Base-by-base conservation (phyloP, 179 eudicot species). In the Spergularia azorica region DNA sequence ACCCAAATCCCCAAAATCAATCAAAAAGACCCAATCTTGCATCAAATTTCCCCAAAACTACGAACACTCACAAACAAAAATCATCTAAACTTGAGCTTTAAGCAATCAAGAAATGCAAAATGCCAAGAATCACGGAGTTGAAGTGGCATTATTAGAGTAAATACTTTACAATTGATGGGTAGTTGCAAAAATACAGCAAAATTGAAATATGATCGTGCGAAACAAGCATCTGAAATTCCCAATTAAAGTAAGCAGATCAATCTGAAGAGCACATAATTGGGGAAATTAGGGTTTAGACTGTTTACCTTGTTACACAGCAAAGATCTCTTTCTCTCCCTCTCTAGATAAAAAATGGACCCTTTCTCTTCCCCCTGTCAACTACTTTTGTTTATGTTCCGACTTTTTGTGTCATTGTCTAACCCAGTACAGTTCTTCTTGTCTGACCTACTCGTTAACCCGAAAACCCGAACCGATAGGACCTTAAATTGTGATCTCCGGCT, bases 1-100 rank as follows among this genome's bases (percentile, higher is more conserved):
- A 21, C 54, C 67, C 74, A 48, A 80, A 74, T 56, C 38, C 75
- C 78, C 56, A 62, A 67, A 38, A 59, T 17, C 11, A 11, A 20
- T 51, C 39, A 26, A 50, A 48, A 61, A 74, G 4, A 64, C 63
- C 78, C 7, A 79, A 68, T 54, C 69, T n/a, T 64, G 15, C 43
- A 70, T 20, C 46, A 68, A 1, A 18, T 72, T 36, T 50, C 82
- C 61, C 68, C 75, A 52, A 74, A 18, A 20, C 9, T 21, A 20
- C 64, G 6, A 61, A 11, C 64, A 61, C 21, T 61, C 64, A 61
- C n/a, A 61, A 9, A 21, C 39, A 9, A 32, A 61, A 21, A 61
- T 18, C 1, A 21, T 61, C 64, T 12, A 61, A 20, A 2, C 10
- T 61, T 61, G 64, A 12, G 38, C 36, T 5, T 4, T 17, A 20